Evolutionary conservation across 805 yeast genomes (phyloP).

Genomic region (Nakazawaea peltata): DNA sequence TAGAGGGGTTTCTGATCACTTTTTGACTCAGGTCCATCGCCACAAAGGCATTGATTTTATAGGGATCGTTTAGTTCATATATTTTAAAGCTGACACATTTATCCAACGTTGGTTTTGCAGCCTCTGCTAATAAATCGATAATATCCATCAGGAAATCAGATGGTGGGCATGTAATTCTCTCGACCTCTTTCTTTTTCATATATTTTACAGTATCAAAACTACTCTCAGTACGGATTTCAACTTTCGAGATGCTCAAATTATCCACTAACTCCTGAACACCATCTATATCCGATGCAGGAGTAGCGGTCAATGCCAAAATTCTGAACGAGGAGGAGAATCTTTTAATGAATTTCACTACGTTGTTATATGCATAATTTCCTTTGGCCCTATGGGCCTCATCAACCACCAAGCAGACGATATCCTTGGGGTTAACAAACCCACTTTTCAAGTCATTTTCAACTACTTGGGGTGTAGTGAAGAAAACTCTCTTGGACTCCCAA

Average conservation of each 20-base stretch:
- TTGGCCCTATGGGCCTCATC: constrained; percentile 96
- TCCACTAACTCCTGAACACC: constrained; percentile 81
- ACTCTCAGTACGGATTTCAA: constrained; percentile 82
- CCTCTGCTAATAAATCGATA: constrained; percentile 47
- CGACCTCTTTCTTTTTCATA: constrained; percentile 60
- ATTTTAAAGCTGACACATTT: constrained; percentile 58
- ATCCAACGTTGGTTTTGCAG: constrained; percentile 57
- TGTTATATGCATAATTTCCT: constrained; percentile 83
- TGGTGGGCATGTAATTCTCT: constrained; percentile 46
- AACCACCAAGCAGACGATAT: constrained; percentile 66
- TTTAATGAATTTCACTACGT: constrained; percentile 62
- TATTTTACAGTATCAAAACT: constrained; percentile 75
- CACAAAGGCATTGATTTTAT: constrained; percentile 58
- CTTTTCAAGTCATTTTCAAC: constrained; percentile 80
- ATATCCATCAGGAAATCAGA: constrained; percentile 49
- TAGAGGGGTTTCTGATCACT: constrained; percentile 39
- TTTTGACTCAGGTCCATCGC: constrained; percentile 64
- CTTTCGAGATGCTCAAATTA: constrained; percentile 62
- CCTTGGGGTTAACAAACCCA: constrained; percentile 71
- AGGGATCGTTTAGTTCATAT: constrained; percentile 59
- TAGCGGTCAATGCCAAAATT: constrained; percentile 85
- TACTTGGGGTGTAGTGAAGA: constrained; percentile 94
- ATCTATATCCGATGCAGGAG: constrained; percentile 85
- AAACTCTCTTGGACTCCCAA: constrained; percentile 74
- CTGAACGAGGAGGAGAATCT: constrained; percentile 63